phyloP scores from a whole-genome alignment of 2,329 filamentous ascomycete species.

The Xylaria polymorpha region DNA sequence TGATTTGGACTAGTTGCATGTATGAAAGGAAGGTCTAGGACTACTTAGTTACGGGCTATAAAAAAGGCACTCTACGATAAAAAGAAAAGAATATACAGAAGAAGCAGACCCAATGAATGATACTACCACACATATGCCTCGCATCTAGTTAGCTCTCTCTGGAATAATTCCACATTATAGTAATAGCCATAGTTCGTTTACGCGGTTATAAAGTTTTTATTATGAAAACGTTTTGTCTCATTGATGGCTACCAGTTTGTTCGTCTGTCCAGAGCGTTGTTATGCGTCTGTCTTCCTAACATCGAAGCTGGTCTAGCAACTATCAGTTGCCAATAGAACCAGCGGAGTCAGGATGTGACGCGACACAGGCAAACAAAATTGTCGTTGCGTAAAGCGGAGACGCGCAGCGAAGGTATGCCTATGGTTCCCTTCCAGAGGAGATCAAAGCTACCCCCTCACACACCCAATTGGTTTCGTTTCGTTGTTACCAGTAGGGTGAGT shows the following conservation, averaged over 20 bases:
- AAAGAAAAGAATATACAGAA: not conserved
- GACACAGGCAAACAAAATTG: slow-evolving; percentile 17
- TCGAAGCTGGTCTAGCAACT: slow-evolving; percentile 13
- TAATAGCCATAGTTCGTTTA: not conserved
- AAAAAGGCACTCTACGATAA: not conserved
- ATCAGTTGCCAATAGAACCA: slow-evolving; percentile 10
- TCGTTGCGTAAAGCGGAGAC: slow-evolving; percentile 27
- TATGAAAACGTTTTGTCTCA: slow-evolving; percentile 32
- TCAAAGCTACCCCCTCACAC: not conserved
- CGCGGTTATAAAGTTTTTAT: not conserved
- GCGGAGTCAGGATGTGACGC: slow-evolving; percentile 11
- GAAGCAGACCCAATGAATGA: not conserved
- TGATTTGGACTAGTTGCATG: slow-evolving; percentile 3
- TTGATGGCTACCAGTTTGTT: slow-evolving; percentile 30
- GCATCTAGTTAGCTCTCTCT: not conserved
- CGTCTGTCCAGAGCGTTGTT: slow-evolving; percentile 29
- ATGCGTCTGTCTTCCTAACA: slow-evolving; percentile 22
- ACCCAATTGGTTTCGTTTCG: slow-evolving; percentile 23
- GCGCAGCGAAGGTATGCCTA: slow-evolving; percentile 20
- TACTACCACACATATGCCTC: not conserved
- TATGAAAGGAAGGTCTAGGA: slow-evolving; percentile 11
- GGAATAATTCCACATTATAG: not conserved
- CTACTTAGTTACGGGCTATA: not conserved
- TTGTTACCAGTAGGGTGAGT: slow-evolving; percentile 13
- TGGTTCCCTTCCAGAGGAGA: slow-evolving; percentile 19